Evolutionary conservation across 2,329 filamentous ascomycete species (phyloP), one percentile per base, ranked within the genome.

Genomic region (Aureobasidium sp.): DNA sequence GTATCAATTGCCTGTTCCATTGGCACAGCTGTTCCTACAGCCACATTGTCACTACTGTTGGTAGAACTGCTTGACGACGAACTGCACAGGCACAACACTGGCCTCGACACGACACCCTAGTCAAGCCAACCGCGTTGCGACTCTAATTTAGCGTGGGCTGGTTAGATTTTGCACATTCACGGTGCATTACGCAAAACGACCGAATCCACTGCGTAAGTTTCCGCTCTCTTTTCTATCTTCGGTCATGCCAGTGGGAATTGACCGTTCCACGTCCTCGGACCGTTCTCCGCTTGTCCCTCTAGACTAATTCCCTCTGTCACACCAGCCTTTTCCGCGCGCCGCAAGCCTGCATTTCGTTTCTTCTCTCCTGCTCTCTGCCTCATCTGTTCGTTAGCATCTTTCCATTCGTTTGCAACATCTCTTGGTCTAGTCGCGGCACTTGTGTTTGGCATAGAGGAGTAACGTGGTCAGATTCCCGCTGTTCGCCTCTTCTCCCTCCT

Each of bases 261-360:
- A 47, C 34, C 14, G 29, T 27, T 21, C 37, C 3, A 30, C 27
- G 27, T 21, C 21, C 16, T 34, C 44, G 9, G 32, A 4, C 32
- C 55, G 25, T 36, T 59, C 45, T 59, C 57, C 57, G 42, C 57
- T 50, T 59, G 44, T 48, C 32, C 44, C 25, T 49, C 50, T 29
- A 32, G 9, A 27, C 54, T 48, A 58, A 42, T 42, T 34, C 30
- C 27, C 44, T 44, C 27, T 21, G 45, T 59, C 45, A 41, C 57
- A 59, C 36, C 44, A 50, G 36, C n/a, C 57, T 39, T 50, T 41
- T 27, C 45, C 45, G 45, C 27, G 6, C 57, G 57, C 45, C 21
- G 36, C 44, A 9, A 32, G 36, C 36, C 32, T 41, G 21, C 10
- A 21, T 21, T 21, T 21, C 30, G 50, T 48, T 25, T 25, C 30